Percentiles rank a stretch among this genome's conserved stretches.
phyloP scores from a whole-genome alignment of 768 basidiomycete species.

The Lyophyllum shimeji region DNA sequence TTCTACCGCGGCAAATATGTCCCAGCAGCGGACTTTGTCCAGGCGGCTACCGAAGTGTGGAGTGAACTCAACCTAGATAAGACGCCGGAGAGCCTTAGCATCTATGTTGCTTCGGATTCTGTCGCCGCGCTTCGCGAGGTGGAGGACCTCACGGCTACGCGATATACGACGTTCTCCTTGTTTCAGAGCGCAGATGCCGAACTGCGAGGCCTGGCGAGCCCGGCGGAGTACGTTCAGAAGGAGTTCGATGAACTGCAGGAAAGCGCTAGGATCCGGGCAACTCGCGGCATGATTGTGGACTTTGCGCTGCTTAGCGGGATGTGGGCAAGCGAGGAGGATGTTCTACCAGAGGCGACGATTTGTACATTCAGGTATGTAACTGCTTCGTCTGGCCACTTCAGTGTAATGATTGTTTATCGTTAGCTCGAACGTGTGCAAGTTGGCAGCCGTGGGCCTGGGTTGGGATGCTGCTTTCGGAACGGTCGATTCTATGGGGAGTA shows the following conservation, averaged over 20 bases:
- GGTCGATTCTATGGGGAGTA: slow-evolving; percentile 43
- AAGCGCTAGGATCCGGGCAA: slow-evolving; percentile 45
- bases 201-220: slow-evolving; percentile 49
- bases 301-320: slow-evolving; percentile 64
- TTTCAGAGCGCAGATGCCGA: slow-evolving; percentile 37
- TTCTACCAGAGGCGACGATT: slow-evolving; percentile 49
- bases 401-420: slow-evolving; percentile 10
- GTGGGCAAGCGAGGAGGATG: slow-evolving; percentile 48
- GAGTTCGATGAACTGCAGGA: slow-evolving; percentile 43
- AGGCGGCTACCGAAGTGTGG: slow-evolving; percentile 44
- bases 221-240: slow-evolving; percentile 52
- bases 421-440: slow-evolving; percentile 63
- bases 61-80: slow-evolving; percentile 26
- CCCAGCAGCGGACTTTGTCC: slow-evolving; percentile 47
- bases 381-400: not conserved
- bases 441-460: slow-evolving; percentile 60
- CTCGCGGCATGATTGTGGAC: slow-evolving; percentile 67
- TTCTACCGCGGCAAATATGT: slow-evolving; percentile 46
- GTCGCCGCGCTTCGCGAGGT: slow-evolving; percentile 44
- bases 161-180: slow-evolving; percentile 44
- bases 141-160: slow-evolving; percentile 33
- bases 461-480: slow-evolving; percentile 65
- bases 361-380: slow-evolving; percentile 56
- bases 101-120: slow-evolving; percentile 67
- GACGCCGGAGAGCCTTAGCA: slow-evolving; percentile 29